Percentiles rank a stretch among this genome's conserved stretches.
Conservation (phyloP, 331 rosid species). For the Phaseolus coccineus region DNA sequence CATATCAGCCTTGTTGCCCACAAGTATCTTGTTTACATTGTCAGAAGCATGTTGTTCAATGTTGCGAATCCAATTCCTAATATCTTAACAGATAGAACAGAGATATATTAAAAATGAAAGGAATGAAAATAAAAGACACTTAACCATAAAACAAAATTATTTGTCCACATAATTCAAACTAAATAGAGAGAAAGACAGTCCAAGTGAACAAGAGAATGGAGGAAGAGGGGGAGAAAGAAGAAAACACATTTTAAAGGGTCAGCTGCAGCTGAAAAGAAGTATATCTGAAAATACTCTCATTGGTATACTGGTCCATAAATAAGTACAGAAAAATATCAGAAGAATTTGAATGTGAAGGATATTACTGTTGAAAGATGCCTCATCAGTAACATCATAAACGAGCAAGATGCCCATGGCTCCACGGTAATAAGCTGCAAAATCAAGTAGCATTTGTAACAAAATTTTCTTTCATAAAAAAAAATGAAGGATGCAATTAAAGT, state of each 20-base stretch:
- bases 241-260: slow-evolving; percentile 20
- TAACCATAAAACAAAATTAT: slow-evolving; percentile 15
- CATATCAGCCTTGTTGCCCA: slow-evolving; percentile 89
- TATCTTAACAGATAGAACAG: slow-evolving; percentile 52
- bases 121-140: slow-evolving; percentile 1
- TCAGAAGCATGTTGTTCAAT: slow-evolving; percentile 87
- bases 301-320: not conserved
- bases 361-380: slow-evolving; percentile 79
- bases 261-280: not conserved
- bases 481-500: not conserved
- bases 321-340: not conserved
- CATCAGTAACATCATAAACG: slow-evolving; percentile 82
- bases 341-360: slow-evolving; percentile 28
- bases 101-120: slow-evolving; percentile 7
- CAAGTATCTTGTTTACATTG: slow-evolving; percentile 78
- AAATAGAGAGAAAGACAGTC: slow-evolving; percentile 2
- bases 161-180: slow-evolving; percentile 17
- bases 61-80: slow-evolving; percentile 81
- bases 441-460: slow-evolving; percentile 36
- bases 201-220: not conserved
- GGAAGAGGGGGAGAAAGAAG: not conserved
- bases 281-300: not conserved
- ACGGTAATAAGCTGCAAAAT: slow-evolving; percentile 72
- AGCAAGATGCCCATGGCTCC: slow-evolving; percentile 89
- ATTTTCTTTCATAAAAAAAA: slow-evolving; percentile 20